A percentile compares a stretch with the other conserved stretches of the same genome.
Conservation (phyloP, 2,329 filamentous ascomycete species). For the Aphanoascus verrucosus region DNA sequence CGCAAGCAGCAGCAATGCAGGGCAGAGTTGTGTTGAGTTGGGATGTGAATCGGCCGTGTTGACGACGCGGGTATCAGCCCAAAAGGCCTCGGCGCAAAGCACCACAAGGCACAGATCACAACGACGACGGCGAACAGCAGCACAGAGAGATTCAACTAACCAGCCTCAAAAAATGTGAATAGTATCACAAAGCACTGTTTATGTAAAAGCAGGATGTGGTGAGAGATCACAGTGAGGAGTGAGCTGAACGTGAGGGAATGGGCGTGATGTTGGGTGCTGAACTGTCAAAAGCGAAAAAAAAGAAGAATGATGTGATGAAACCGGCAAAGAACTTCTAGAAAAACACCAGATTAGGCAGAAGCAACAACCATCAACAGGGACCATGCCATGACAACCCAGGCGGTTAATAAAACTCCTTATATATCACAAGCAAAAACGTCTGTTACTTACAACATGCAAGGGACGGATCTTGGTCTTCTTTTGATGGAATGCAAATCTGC, state of each 20-base stretch:
- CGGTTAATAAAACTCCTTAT: not conserved
- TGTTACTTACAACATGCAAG: not conserved
- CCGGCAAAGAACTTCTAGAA: constrained; percentile 12
- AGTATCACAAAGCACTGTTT: not conserved
- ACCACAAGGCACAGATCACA: not conserved
- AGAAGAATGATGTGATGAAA: constrained; percentile 7
- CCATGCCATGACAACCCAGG: not conserved
- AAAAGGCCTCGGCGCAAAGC: not conserved
- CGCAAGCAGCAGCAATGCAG: not conserved
- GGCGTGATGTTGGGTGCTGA: not conserved
- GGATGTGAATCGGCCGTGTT: not conserved
- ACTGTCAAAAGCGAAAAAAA: not conserved
- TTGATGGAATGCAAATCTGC: not conserved
- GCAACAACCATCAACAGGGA: constrained; percentile 2
- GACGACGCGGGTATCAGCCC: not conserved
- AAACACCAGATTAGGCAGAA: constrained; percentile 8
- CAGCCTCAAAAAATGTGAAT: not conserved
- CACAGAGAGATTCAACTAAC: not conserved
- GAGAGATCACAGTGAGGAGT: not conserved
- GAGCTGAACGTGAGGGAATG: not conserved
- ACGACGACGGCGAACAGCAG: not conserved
- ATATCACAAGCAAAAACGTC: not conserved
- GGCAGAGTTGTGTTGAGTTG: not conserved
- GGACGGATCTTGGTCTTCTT: not conserved
- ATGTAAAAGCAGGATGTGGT: not conserved